Base-by-base conservation (phyloP, 306 rosid genomes). In the Cajanus cajan region DNA sequence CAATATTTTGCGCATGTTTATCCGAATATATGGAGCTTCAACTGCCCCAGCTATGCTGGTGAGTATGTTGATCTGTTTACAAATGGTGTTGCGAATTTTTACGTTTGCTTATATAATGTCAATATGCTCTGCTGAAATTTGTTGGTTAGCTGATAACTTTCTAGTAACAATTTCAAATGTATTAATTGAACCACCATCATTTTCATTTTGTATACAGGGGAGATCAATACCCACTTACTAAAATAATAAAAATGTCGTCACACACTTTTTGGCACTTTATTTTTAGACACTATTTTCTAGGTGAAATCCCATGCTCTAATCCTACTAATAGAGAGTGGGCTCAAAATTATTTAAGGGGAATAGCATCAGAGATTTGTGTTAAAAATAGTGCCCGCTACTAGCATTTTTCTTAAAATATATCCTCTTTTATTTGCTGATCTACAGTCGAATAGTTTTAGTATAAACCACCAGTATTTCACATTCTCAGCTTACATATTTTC, bases 1-100 rank as follows among this genome's bases (percentile, higher is more conserved):
- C 88, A 94, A 94, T 52, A 67, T 92, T 70, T 69, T 94, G 82
- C 97, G 98, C 84, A 90, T 94, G 97, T 90, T 92, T 87, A 78
- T 88, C 83, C 79, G 68, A 78, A 87, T 89, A 71, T 89, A 88
- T 88, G 97, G 98, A 82, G 82, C 90, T 82, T 87, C 91, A 78
- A 61, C 78, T 50, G 97, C 95, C 65, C 95, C 98, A 25, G 76
- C 90, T 55, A 84, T 86, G 90, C 78, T 94, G 91, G 98, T 93
- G 68, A 87, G 95, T 83, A 67, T 62, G 68, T 52, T 24, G 68
- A 69, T 66, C 54, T 63, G 41, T 8, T 77, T 69, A 69, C 40
- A 43, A 59, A 40, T 21, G 65, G 15, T 34, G 58, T 45, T 31
- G 22, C 12, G 51, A 71, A n/a, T n/a, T n/a, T n/a, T n/a, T 61